These are phyloP conservation scores for Glaciozyma martinii DNA, from an alignment of 768 basidiomycete species.

Conservation along the genomic window DNA sequence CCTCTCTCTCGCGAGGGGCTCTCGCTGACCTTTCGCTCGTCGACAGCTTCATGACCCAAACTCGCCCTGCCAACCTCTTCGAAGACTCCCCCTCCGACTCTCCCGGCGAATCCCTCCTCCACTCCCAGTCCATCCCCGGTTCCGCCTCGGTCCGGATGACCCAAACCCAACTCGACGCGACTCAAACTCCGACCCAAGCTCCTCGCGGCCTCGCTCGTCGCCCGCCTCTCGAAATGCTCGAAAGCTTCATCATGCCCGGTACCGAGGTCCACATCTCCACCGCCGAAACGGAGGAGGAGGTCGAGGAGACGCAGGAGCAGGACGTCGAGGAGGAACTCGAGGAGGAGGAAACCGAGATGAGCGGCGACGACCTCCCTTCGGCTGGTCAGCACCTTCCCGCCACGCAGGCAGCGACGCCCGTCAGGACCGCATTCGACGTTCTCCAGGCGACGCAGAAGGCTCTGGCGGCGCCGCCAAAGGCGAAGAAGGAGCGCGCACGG, in stretches of 20 bases:
- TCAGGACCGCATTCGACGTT: slow-evolving; percentile 14
- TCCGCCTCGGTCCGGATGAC: slow-evolving; percentile 7
- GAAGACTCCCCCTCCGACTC: slow-evolving; percentile 26
- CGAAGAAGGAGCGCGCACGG: too few relatives aligned
- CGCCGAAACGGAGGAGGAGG: neutral
- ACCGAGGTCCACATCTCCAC: slow-evolving; percentile 3
- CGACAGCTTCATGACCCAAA: slow-evolving; percentile 25
- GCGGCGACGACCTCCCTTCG: too few relatives aligned
- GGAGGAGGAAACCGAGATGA: too few relatives aligned
- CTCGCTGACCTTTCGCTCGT: neutral
- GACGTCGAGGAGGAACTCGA: too few relatives aligned
- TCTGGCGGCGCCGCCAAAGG: neutral
- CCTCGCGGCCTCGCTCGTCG: slow-evolving; percentile 1
- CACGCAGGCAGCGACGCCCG: slow-evolving; percentile 4
- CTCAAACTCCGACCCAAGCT: slow-evolving; percentile 20
- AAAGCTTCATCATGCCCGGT: neutral
- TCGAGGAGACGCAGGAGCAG: neutral
- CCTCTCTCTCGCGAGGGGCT: accelerated
- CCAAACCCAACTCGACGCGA: slow-evolving; percentile 7
- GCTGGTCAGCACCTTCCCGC: slow-evolving; percentile 1
- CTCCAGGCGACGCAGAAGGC: neutral
- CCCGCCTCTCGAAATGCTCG: slow-evolving; percentile 3
- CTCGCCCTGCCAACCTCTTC: slow-evolving; percentile 22
- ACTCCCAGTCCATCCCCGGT: slow-evolving; percentile 8
- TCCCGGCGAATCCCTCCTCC: slow-evolving; percentile 5